Evolutionary conservation across 495 filamentous ascomycete species (phyloP), one percentile per base, ranked within the genome.

Genomic region (Trichoderma gamsii): DNA sequence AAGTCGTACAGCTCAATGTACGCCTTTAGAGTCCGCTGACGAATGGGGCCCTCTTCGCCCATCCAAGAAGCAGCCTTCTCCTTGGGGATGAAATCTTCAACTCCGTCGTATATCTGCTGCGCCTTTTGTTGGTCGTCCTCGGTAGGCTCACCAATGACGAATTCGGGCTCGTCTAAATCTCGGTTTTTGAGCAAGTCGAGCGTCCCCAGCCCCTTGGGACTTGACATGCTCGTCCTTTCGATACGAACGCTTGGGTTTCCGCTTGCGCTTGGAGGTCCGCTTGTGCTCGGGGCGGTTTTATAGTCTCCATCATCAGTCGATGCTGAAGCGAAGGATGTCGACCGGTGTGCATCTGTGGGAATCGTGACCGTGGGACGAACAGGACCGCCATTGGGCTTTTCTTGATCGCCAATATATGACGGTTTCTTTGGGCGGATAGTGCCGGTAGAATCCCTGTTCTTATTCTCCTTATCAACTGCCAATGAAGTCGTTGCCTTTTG

Each of bases 1-100:
- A 91, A 97, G 73, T 97, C 89, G 73, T 93, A 98, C 13, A 97
- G 78, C 68, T 91, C 87, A 89, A 98, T 95, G 75, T 96, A 99
- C 4, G 96, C 96, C 67, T 84, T 86, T 66, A 95, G 79, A 2
- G 89, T 85, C 63, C 83, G 84, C 70, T 84, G 82, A 66, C 90
- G 87, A 43, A 88, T 82, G 16, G 84, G 79, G 35, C 88, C 89
- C 71, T 86, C 81, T 69, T 93, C 89, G 71, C 95, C 96, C 73
- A 99, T 87, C 91, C 92, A 96, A 59, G 92, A 87, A 21, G 94
- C 92, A 59, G 93, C 91, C 69, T 88, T 85, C 18, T 89, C 87
- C 73, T 90, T 92, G 5, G 81, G 81, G 27, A 93, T 88, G 66
- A 91, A 87, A 68, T 89, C 85, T 71, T 96, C 92, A 69, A 92